phyloP scores from a whole-genome alignment of 129 eudicot species.

The Centella asiatica region DNA sequence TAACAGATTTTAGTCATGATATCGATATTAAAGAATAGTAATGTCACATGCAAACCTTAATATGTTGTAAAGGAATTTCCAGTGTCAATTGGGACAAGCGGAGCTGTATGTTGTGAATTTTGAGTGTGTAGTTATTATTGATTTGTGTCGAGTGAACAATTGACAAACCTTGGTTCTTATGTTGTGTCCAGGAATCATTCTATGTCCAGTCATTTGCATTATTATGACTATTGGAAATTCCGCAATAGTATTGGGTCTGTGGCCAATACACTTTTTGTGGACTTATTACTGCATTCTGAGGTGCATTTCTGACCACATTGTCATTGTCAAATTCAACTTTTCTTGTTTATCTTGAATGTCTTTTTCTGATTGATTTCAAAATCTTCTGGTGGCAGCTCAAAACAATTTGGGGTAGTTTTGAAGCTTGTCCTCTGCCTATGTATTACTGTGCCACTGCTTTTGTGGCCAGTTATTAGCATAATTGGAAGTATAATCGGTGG shows the following conservation, averaged over 20 bases:
- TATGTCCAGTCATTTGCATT: slow-evolving; percentile 67
- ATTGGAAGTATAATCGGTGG: slow-evolving; percentile 61
- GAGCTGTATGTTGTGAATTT: background rate
- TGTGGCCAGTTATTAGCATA: slow-evolving; percentile 66
- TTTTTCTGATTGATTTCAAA: background rate
- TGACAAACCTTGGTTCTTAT: background rate
- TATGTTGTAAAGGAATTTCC: too few relatives aligned
- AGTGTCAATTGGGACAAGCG: too few relatives aligned
- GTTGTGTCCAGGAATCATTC: slow-evolving; percentile 31
- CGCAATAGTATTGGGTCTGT: slow-evolving; percentile 65
- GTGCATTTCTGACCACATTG: slow-evolving; percentile 23
- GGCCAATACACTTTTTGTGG: slow-evolving; percentile 71
- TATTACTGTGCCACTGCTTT: slow-evolving; percentile 31
- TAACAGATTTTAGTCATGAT: too few relatives aligned
- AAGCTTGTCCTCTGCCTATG: slow-evolving; percentile 53
- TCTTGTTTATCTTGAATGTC: background rate
- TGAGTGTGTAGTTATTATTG: background rate
- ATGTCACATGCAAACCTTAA: too few relatives aligned
- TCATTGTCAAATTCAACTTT: background rate
- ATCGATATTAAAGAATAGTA: too few relatives aligned
- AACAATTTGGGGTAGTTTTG: slow-evolving; percentile 69
- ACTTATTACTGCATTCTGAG: slow-evolving; percentile 62
- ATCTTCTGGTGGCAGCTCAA: slow-evolving; percentile 45
- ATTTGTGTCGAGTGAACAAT: background rate
- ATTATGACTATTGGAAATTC: slow-evolving; percentile 58